Evolutionary conservation across 1,284 basidiomycete species (phyloP).

Genomic region (Fomitopsis betulina): DNA sequence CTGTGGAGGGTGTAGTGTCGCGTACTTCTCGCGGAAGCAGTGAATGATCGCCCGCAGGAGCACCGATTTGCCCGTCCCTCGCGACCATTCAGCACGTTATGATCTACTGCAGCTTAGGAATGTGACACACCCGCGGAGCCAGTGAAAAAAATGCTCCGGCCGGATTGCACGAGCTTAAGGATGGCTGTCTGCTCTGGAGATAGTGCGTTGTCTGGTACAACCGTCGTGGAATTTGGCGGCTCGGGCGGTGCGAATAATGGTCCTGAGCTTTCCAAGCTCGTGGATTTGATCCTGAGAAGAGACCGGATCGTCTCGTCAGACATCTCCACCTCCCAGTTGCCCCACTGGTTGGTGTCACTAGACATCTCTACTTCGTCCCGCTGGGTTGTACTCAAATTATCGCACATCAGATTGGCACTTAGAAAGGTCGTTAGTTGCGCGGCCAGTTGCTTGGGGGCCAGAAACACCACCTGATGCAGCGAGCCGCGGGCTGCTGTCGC

Average conservation of each 20-base stretch:
- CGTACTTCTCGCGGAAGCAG: slow-evolving; percentile 14
- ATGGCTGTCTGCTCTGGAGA: slow-evolving; percentile 53
- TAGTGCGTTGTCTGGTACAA: slow-evolving; percentile 12
- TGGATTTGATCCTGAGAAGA: neutral
- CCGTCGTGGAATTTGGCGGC: too few relatives aligned
- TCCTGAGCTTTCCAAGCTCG: too few relatives aligned
- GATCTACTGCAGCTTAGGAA: neutral
- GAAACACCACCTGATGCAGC: too few relatives aligned
- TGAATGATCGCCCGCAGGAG: slow-evolving; percentile 85
- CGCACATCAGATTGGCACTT: neutral
- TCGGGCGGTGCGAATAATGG: too few relatives aligned
- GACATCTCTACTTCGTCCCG: neutral
- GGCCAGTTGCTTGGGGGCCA: too few relatives aligned
- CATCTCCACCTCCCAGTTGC: neutral
- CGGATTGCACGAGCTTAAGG: slow-evolving; percentile 45
- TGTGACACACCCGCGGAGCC: slow-evolving; percentile 56
- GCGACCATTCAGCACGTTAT: neutral
- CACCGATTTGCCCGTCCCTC: slow-evolving; percentile 94
- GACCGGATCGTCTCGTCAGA: neutral
- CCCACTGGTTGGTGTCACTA: neutral
- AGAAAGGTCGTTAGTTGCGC: too few relatives aligned
- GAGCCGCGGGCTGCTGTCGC: too few relatives aligned
- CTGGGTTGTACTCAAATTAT: neutral
- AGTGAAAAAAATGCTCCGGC: slow-evolving; percentile 73
- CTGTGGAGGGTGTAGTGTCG: neutral